Base-by-base conservation (phyloP, 2,329 filamentous ascomycete species). In the Nemania serpens region DNA sequence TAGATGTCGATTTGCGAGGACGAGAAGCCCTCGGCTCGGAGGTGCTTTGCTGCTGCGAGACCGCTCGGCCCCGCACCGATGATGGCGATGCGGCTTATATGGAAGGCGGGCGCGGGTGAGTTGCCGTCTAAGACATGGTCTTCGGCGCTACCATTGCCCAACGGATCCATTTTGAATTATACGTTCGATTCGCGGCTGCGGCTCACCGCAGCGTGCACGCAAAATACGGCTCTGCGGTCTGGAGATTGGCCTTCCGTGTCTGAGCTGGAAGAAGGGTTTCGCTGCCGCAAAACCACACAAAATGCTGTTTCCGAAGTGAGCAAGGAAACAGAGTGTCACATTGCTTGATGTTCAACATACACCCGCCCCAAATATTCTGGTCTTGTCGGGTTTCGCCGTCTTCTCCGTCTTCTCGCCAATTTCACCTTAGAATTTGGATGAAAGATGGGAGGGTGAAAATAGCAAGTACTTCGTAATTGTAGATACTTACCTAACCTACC, bases 11-110 rank as follows among this genome's bases (percentile, higher is more conserved):
- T 88, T 33, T 80, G 83, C 12, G 86, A 77, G 70, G 95, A 95
- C 1, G 74, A 66, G 48, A 61, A 62, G 39, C 79, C 71, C 81
- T 89, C 92, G 0, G 89, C 91, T 11, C 84, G 74, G 17, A 97
- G 81, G 71, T 93, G 93, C 81, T 92, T 95, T 55, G 91, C 91
- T 22, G 89, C 87, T 25, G 89, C 85, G 3, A 97, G 80, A 4
- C 94, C 93, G 64, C 85, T 85, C 0, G 93, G 91, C 0, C 93
- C 93, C 10, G 90, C 93, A 20, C 93, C 93, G 66, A 97, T 86
- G 62, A 97, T 81, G 66, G 91, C 91, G 66, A 97, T 81, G 47
- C 76, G 84, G 61, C 81, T 81, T 50, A 90, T 81, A 63, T 78
- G 65, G 70, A 85, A 86, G 33, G 59, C 60, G 13, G 45, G 42